Conservation (phyloP, 1,139 yeast genomes). For the Yamadazyma triangularis region DNA sequence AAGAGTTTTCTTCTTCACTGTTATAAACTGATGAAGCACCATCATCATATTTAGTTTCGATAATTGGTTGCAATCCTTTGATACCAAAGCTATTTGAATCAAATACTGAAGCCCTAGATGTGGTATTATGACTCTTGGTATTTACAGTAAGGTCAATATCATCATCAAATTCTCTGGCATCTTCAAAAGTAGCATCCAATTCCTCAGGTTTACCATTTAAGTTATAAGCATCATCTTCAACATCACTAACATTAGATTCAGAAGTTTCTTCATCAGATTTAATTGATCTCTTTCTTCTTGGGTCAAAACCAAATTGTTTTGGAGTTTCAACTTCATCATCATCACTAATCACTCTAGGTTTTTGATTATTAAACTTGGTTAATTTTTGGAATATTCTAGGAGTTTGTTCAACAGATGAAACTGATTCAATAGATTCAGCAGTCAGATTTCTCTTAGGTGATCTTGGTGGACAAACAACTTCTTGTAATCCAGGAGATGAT, state of each 20-base stretch:
- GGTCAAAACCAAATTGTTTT: constrained; percentile 19
- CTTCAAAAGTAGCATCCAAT: constrained; percentile 17
- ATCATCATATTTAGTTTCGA: constrained; percentile 30
- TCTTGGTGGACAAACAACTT: constrained; percentile 11
- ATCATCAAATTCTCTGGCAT: constrained; percentile 5
- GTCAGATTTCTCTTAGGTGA: constrained; percentile 11
- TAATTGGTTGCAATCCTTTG: constrained; percentile 24
- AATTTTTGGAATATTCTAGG: constrained; percentile 8
- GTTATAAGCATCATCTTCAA: not conserved
- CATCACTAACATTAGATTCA: not conserved
- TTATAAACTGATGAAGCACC: constrained; percentile 34
- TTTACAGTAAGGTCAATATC: no score
- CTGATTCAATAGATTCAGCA: constrained; percentile 2
- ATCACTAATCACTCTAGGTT: constrained; percentile 13
- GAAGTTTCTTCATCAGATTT: constrained; percentile 1
- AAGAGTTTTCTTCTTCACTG: constrained; percentile 17
- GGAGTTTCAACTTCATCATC: constrained; percentile 16
- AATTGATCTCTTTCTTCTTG: constrained; percentile 14
- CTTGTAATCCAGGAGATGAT: constrained; percentile 3
- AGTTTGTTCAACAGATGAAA: constrained; percentile 3
- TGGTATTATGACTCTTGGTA: not conserved
- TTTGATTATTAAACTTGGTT: constrained; percentile 13
- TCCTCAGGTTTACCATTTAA: constrained; percentile 3
- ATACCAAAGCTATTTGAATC: not conserved
- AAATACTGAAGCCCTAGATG: constrained; percentile 17